phyloP scores from a whole-genome alignment of 768 basidiomycete species.

The Macrocybe gigantea region DNA sequence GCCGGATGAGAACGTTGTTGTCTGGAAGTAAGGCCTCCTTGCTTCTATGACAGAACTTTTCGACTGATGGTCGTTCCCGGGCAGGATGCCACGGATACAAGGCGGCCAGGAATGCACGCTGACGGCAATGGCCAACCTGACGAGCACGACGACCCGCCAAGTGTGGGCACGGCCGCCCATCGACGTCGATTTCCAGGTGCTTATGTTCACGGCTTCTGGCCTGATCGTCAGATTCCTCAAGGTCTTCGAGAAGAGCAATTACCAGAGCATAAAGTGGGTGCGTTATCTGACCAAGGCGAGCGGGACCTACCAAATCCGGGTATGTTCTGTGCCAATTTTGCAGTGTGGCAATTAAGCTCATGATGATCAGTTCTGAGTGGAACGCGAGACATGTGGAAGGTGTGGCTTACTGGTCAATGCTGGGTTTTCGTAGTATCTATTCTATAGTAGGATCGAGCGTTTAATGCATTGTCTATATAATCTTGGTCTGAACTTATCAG shows the following conservation, averaged over 20 bases:
- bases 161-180: constrained; percentile 98
- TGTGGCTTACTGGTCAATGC: not conserved
- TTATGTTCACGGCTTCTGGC: constrained; percentile 98
- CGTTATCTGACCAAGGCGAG: constrained; percentile 92
- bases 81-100: constrained; percentile 88
- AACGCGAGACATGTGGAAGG: too few relatives aligned
- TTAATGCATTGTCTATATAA: not conserved
- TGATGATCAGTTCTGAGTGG: not conserved
- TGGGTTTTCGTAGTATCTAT: not conserved
- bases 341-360: not conserved
- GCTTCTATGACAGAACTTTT: not conserved
- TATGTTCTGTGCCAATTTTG: constrained; percentile 34
- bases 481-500: not conserved
- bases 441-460: constrained; percentile 1
- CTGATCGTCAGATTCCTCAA: constrained; percentile 95
- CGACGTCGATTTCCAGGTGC: constrained; percentile 96
- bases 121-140: constrained; percentile 74
- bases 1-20: constrained; percentile 90
- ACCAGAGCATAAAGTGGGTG: constrained; percentile 95
- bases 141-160: constrained; percentile 87
- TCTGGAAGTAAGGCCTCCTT: constrained; percentile 84
- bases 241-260: constrained; percentile 94
- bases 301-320: constrained; percentile 90
- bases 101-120: constrained; percentile 90
- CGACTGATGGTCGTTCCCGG: constrained; percentile 1